A percentile compares a stretch with the other conserved stretches of the same genome.
phyloP scores from a whole-genome alignment of 2,329 filamentous ascomycete genomes.

The Xylariales sp. region DNA sequence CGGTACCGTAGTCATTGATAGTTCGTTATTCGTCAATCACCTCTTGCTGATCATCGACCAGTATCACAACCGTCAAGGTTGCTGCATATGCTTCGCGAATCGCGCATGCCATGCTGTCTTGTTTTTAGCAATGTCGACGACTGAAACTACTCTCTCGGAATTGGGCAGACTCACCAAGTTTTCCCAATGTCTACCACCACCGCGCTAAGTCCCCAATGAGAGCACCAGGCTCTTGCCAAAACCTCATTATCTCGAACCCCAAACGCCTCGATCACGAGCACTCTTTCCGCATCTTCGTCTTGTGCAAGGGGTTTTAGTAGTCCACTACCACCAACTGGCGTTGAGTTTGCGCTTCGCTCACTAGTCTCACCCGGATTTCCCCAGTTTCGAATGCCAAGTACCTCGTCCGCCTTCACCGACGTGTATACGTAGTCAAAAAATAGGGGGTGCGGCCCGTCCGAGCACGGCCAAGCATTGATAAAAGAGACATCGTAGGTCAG shows the following conservation, averaged over 20 bases:
- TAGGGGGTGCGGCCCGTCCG: constrained; percentile 60
- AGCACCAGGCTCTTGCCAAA: constrained; percentile 71
- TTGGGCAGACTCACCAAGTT: constrained; percentile 63
- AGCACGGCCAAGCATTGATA: constrained; percentile 60
- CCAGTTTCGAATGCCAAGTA: constrained; percentile 65
- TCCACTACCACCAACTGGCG: constrained; percentile 18
- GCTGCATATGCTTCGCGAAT: constrained; percentile 73
- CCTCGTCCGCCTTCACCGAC: constrained; percentile 56
- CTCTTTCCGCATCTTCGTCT: constrained; percentile 55
- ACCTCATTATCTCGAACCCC: constrained; percentile 73
- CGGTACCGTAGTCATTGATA: background rate
- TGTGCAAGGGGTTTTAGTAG: constrained; percentile 18
- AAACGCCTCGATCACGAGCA: constrained; percentile 68
- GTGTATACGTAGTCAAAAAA: constrained; percentile 67
- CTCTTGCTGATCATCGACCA: constrained; percentile 47
- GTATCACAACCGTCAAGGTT: constrained; percentile 66
- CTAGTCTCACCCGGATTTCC: constrained; percentile 32
- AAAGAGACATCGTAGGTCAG: constrained; percentile 64
- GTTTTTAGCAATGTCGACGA: constrained; percentile 16
- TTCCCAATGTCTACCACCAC: constrained; percentile 63
- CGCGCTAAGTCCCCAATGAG: constrained; percentile 68
- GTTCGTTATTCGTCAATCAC: background rate
- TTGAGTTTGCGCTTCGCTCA: constrained; percentile 17
- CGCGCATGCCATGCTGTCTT: constrained; percentile 61
- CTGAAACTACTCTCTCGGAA: too few species aligned